phyloP scores from a whole-genome alignment of 73 alveolate genomes.

The Tetrahymena malaccensis region DNA sequence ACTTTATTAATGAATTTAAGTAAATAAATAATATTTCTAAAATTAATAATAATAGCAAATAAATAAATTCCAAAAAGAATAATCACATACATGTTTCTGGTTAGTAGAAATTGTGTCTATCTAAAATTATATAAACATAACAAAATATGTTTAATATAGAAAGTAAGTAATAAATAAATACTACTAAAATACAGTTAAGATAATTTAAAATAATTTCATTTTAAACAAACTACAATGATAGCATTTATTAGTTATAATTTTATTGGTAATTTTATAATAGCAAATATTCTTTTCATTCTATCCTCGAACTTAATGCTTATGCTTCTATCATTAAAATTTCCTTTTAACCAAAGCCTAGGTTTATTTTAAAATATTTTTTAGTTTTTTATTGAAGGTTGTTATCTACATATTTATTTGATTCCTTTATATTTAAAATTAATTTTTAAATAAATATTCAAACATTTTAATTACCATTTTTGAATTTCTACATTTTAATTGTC shows the following conservation, averaged over 20 bases:
- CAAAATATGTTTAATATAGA: no score
- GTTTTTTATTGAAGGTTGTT: neutral
- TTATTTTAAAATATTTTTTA: no score
- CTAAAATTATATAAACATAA: neutral
- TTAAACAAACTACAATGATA: neutral
- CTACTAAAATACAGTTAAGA: no score
- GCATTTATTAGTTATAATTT: no score
- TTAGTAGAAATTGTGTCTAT: neutral
- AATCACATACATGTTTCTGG: neutral
- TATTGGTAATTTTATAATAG: no score
- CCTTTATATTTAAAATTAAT: neutral
- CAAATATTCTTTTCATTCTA: no score
- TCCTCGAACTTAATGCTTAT: no score
- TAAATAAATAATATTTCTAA: neutral
- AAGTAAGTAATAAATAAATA: no score
- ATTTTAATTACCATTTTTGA: neutral
- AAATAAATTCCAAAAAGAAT: neutral
- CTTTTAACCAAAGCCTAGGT: neutral
- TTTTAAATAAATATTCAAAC: no score
- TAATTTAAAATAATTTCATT: neutral
- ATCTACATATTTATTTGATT: no score
- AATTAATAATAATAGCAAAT: no score
- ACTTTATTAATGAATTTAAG: neutral
- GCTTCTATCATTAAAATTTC: neutral
- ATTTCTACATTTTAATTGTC: neutral